A percentile compares a stretch with the other conserved stretches of the same genome.
Evolutionary conservation across 768 basidiomycete species (phyloP).

Genomic region (Xerocomellus dryophilus): DNA sequence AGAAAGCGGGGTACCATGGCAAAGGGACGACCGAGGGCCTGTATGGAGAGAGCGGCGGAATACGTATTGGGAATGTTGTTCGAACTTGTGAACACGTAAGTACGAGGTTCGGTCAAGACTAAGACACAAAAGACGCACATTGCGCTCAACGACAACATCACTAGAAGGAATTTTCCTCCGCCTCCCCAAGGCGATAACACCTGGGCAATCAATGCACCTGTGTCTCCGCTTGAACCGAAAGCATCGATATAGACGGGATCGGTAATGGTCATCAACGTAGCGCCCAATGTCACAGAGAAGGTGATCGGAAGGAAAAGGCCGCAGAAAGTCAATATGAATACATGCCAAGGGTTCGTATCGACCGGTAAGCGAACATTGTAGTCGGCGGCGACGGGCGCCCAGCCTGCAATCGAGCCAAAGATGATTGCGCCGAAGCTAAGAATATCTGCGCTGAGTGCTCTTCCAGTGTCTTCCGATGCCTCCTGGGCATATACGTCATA

Average conservation of each 20-base stretch:
- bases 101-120: neutral
- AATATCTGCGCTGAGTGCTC: slow-evolving; percentile 44
- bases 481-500: slow-evolving; percentile 45
- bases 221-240: slow-evolving; percentile 36
- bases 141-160: slow-evolving; percentile 41
- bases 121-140: slow-evolving; percentile 30
- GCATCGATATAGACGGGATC: slow-evolving; percentile 39
- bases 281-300: slow-evolving; percentile 38
- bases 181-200: slow-evolving; percentile 45
- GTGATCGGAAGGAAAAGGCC: slow-evolving; percentile 48
- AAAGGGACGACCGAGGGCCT: slow-evolving; percentile 43
- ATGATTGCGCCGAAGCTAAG: slow-evolving; percentile 52
- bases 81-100: slow-evolving; percentile 21
- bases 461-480: slow-evolving; percentile 41
- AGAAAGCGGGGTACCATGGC: slow-evolving; percentile 44
- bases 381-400: slow-evolving; percentile 54
- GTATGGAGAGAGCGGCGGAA: slow-evolving; percentile 46
- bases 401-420: slow-evolving; percentile 47
- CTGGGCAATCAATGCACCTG: slow-evolving; percentile 43
- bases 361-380: slow-evolving; percentile 51
- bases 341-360: slow-evolving; percentile 38
- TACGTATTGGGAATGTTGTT: slow-evolving; percentile 46
- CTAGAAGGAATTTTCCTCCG: slow-evolving; percentile 40
- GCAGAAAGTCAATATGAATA: slow-evolving; percentile 50
- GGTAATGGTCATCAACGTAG: slow-evolving; percentile 42